phyloP scores from a whole-genome alignment of 2,329 filamentous ascomycete genomes.

The Hymenoscyphus fraxineus region DNA sequence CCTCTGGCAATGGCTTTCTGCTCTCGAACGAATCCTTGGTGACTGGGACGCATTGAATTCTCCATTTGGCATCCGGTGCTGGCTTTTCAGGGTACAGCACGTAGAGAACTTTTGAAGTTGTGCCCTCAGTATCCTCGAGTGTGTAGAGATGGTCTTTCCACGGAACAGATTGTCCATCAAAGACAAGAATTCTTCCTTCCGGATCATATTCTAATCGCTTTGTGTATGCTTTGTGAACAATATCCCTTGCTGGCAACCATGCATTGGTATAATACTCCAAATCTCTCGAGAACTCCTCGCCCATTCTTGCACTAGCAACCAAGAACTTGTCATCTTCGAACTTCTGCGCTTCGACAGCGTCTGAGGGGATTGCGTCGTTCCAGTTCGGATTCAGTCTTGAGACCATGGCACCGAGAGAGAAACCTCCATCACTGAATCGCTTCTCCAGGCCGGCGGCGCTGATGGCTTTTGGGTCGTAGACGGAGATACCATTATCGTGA shows the following conservation, averaged over 20 bases:
- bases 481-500: conserved; percentile 91
- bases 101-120: conserved; percentile 66
- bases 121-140: conserved; percentile 63
- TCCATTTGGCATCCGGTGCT: conserved; percentile 76
- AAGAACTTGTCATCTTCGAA: conserved; percentile 80
- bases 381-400: conserved; percentile 73
- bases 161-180: conserved; percentile 73
- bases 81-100: conserved; percentile 87
- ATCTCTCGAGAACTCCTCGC: conserved; percentile 80
- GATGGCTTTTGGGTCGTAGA: conserved; percentile 70
- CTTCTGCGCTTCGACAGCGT: conserved; percentile 58
- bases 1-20: conserved; percentile 83
- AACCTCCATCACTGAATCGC: conserved; percentile 77
- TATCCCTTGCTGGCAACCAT: conserved; percentile 83
- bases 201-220: conserved; percentile 65
- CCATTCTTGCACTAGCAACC: conserved; percentile 75
- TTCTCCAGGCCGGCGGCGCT: conserved; percentile 70
- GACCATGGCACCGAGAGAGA: conserved; percentile 82
- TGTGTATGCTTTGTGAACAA: conserved; percentile 73
- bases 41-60: conserved; percentile 86
- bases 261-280: conserved; percentile 69
- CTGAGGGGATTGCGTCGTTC: conserved; percentile 61
- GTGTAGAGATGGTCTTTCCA: conserved; percentile 97
- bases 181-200: conserved; percentile 74
- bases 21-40: conserved; percentile 85